Evolutionary conservation across 2,329 filamentous ascomycete genomes (phyloP).

Genomic region (Neocucurbitaria cava): DNA sequence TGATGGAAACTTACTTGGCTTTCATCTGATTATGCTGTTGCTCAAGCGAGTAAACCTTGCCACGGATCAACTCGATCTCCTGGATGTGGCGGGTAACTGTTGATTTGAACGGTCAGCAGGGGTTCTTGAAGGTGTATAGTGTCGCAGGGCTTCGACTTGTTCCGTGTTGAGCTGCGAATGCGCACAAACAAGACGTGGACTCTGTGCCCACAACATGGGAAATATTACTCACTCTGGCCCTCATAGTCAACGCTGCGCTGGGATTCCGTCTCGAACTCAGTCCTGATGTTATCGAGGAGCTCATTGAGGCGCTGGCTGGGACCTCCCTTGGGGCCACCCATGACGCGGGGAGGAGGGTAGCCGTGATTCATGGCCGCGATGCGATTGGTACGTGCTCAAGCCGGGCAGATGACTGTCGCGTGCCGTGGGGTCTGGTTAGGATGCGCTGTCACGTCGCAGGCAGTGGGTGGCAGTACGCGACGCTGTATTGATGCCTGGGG

Average conservation of each 20-base stretch:
- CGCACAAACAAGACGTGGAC: slow-evolving; percentile 45
- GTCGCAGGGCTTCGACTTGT: not conserved
- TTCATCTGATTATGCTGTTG: slow-evolving; percentile 88
- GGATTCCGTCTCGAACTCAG: slow-evolving; percentile 87
- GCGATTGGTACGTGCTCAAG: slow-evolving; percentile 4
- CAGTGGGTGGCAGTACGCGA: slow-evolving; percentile 20
- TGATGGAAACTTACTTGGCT: slow-evolving; percentile 75
- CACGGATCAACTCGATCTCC: slow-evolving; percentile 92
- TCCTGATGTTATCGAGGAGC: slow-evolving; percentile 87
- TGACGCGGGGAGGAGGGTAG: slow-evolving; percentile 84
- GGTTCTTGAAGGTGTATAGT: not conserved
- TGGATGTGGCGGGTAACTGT: slow-evolving; percentile 88
- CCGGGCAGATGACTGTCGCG: not conserved
- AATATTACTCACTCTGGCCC: slow-evolving; percentile 82
- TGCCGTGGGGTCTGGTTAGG: not conserved
- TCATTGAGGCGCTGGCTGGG: slow-evolving; percentile 83
- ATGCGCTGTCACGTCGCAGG: slow-evolving; percentile 12
- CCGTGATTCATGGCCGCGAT: slow-evolving; percentile 62
- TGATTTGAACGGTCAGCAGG: slow-evolving; percentile 4
- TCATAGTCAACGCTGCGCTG: slow-evolving; percentile 87
- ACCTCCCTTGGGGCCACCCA: slow-evolving; percentile 64
- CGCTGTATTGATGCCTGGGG: slow-evolving; percentile 18
- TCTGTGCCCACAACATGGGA: not conserved
- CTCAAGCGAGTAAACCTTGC: slow-evolving; percentile 93
- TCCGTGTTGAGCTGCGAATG: not conserved